phyloP scores from a whole-genome alignment of 2,329 filamentous ascomycete genomes.

The Rhynchosporium graminicola region DNA sequence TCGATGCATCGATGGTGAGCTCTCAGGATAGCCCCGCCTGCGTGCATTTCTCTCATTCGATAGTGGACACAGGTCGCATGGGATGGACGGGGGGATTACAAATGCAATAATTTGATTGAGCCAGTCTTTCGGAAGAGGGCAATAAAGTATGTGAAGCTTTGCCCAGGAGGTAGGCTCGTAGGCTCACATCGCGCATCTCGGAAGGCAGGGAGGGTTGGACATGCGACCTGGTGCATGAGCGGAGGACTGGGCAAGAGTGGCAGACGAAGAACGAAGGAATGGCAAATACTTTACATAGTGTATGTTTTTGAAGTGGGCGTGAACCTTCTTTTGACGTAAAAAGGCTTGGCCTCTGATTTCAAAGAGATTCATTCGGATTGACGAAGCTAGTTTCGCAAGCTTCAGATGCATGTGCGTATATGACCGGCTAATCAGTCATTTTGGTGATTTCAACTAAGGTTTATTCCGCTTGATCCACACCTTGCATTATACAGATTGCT shows the following conservation, averaged over 20 bases:
- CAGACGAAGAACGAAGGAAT: not conserved
- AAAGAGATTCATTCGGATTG: too few relatives aligned
- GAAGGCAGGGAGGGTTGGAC: not conserved
- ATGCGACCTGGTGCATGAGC: constrained; percentile 5
- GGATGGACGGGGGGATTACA: not conserved
- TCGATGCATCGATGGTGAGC: constrained; percentile 5
- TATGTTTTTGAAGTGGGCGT: not conserved
- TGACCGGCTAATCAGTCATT: not conserved
- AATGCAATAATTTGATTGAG: constrained; percentile 1
- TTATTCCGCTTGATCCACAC: not conserved
- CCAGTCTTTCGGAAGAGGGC: not conserved
- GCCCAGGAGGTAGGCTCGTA: not conserved
- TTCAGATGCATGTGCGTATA: not conserved
- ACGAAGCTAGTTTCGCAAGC: not conserved
- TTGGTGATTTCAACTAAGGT: not conserved
- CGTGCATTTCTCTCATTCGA: constrained; percentile 11
- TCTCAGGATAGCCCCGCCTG: not conserved
- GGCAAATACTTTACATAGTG: not conserved
- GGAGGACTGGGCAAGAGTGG: too few relatives aligned
- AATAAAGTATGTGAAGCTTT: not conserved
- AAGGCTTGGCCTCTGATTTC: too few relatives aligned
- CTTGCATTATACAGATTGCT: not conserved
- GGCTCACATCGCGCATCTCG: not conserved
- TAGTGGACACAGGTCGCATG: not conserved
- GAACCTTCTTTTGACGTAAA: constrained; percentile 8